A percentile compares a stretch with the other conserved stretches of the same genome.
phyloP scores from a whole-genome alignment of 495 filamentous ascomycete genomes.

The Daldinia vernicosa region DNA sequence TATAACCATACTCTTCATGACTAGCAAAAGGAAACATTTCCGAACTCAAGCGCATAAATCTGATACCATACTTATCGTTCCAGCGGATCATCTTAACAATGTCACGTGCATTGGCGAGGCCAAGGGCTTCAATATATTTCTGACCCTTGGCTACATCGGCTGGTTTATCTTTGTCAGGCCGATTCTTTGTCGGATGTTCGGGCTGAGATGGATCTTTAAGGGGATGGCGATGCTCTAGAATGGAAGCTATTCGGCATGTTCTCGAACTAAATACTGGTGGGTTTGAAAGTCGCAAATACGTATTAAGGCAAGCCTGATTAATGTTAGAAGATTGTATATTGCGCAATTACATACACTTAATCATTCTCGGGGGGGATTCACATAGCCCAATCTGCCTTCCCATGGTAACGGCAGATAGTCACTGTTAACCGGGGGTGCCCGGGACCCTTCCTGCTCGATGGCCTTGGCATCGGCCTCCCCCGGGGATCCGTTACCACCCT shows the following conservation, averaged over 20 bases:
- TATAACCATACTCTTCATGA: constrained; percentile 87
- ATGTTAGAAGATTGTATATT: constrained; percentile 33
- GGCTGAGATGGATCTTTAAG: constrained; percentile 77
- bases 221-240: constrained; percentile 87
- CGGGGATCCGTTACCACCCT: neutral
- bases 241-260: constrained; percentile 90
- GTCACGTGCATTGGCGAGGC: constrained; percentile 83
- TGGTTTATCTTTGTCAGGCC: constrained; percentile 75
- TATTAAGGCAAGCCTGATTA: constrained; percentile 83
- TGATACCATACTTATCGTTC: constrained; percentile 94
- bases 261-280: constrained; percentile 90
- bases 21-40: constrained; percentile 98
- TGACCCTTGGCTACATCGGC: constrained; percentile 68
- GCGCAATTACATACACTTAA: constrained; percentile 4
- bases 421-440: constrained; percentile 84
- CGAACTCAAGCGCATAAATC: constrained; percentile 88
- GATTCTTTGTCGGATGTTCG: constrained; percentile 81
- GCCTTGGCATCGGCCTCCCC: constrained; percentile 49
- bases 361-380: constrained; percentile 54
- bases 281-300: constrained; percentile 86
- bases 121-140: constrained; percentile 77
- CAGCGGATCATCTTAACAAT: constrained; percentile 86
- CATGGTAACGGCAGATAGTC: constrained; percentile 87
- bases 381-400: constrained; percentile 93
- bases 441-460: constrained; percentile 56